Percentiles rank a stretch among this genome's conserved stretches.
Evolutionary conservation across 148 eudicot genomes (phyloP).

Genomic region (Camellia granthamiana): DNA sequence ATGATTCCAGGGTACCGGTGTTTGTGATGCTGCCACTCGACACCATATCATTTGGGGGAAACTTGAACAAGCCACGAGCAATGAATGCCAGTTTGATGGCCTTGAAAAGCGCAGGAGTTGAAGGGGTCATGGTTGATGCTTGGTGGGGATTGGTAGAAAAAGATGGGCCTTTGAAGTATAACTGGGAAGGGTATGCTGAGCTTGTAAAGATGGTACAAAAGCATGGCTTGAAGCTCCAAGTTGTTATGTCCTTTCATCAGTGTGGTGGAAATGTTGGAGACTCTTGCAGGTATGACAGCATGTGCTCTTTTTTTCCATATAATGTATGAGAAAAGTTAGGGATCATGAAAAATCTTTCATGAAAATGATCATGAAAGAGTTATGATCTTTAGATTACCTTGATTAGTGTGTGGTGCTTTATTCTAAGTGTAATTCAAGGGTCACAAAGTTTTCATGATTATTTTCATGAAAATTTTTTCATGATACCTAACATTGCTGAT

Average conservation of each 20-base stretch:
- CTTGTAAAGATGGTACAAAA: slow-evolving; percentile 79
- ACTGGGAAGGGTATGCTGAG: slow-evolving; percentile 94
- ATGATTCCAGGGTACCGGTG: slow-evolving; percentile 61
- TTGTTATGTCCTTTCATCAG: slow-evolving; percentile 95
- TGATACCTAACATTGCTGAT: too few relatives aligned
- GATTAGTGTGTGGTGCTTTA: too few relatives aligned
- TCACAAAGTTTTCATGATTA: too few relatives aligned
- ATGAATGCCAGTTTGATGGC: slow-evolving; percentile 99
- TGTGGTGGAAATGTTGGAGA: slow-evolving; percentile 99
- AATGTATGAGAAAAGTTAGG: too few relatives aligned
- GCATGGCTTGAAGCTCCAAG: slow-evolving; percentile 91
- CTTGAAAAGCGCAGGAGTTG: slow-evolving; percentile 74
- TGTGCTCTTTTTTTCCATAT: not conserved
- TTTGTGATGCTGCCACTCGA: slow-evolving; percentile 95
- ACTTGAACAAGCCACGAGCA: slow-evolving; percentile 65
- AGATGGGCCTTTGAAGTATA: slow-evolving; percentile 78
- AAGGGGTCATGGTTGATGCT: slow-evolving; percentile 94
- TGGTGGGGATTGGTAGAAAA: slow-evolving; percentile 99
- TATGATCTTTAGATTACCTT: too few relatives aligned
- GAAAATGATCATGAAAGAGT: too few relatives aligned
- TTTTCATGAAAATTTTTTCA: too few relatives aligned
- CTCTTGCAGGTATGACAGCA: slow-evolving; percentile 77
- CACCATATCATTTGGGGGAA: slow-evolving; percentile 61
- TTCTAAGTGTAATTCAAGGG: too few relatives aligned
- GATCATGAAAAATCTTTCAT: too few relatives aligned